Percentiles rank a stretch among this genome's conserved stretches.
Conservation (phyloP, 495 filamentous ascomycete species). For the Geoglossum glabrum region DNA sequence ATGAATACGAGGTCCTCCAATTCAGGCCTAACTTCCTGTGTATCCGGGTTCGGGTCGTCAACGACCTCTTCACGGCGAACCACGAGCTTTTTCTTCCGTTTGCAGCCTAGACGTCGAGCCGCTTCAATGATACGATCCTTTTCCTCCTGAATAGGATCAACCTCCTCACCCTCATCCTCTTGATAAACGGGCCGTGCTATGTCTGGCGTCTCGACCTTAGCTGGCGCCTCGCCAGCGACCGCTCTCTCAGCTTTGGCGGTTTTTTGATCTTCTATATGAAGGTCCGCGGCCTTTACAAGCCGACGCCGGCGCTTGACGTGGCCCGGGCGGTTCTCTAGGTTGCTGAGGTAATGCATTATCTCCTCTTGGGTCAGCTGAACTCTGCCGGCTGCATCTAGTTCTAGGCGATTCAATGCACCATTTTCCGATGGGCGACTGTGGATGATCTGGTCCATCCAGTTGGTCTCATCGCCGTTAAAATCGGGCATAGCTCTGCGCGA, state of each 20-base stretch:
- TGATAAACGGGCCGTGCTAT: background rate
- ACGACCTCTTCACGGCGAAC: background rate
- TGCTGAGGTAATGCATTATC: background rate
- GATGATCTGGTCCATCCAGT: background rate
- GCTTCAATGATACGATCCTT: background rate
- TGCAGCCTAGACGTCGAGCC: background rate
- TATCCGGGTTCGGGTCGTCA: background rate
- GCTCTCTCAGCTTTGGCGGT: background rate
- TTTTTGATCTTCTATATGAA: background rate
- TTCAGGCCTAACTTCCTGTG: background rate
- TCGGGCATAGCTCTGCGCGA: background rate
- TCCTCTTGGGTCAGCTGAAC: background rate
- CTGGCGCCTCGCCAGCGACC: background rate
- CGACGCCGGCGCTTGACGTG: background rate
- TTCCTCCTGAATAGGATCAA: background rate
- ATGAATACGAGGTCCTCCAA: background rate
- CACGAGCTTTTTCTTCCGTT: background rate
- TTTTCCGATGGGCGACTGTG: background rate
- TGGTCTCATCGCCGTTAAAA: background rate
- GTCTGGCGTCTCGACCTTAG: background rate
- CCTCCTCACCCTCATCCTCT: background rate
- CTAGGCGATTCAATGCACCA: background rate
- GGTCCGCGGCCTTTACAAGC: background rate
- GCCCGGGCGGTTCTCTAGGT: background rate
- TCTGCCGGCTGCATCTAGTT: background rate